These are phyloP conservation scores for Arthroderma uncinatum DNA, from an alignment of 2,329 filamentous ascomycete genomes.

Conservation along the genomic window DNA sequence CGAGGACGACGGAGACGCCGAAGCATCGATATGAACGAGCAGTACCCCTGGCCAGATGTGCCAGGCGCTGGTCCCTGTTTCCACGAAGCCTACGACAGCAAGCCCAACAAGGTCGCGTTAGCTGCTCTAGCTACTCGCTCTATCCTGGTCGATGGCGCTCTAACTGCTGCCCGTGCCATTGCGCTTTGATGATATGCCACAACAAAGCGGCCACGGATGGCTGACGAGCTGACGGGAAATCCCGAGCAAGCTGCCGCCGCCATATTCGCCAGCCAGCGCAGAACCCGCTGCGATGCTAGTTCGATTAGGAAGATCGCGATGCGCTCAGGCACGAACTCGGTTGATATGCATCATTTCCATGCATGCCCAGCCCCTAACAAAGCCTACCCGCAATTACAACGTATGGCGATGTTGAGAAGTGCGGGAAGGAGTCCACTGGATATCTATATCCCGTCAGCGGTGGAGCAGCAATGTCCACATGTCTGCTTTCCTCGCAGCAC, in stretches of 20 bases:
- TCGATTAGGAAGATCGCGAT: background rate
- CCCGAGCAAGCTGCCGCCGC: background rate
- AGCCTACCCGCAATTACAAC: background rate
- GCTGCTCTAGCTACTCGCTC: background rate
- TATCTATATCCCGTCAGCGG: background rate
- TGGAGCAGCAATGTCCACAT: background rate
- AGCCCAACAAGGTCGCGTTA: background rate
- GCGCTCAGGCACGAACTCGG: slow-evolving; percentile 3
- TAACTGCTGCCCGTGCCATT: background rate
- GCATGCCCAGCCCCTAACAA: slow-evolving; percentile 1
- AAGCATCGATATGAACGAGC: background rate
- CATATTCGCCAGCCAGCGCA: background rate
- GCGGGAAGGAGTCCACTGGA: background rate
- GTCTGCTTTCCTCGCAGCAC: background rate
- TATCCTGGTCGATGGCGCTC: background rate
- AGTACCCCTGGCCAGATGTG: background rate
- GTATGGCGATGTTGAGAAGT: background rate
- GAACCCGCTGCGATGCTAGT: background rate
- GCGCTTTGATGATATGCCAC: background rate
- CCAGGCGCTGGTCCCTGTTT: background rate
- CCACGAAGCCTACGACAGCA: background rate
- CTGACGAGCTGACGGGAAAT: background rate
- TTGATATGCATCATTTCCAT: slow-evolving; percentile 2
- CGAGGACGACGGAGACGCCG: background rate
- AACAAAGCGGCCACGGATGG: background rate